Conservation (phyloP, 2,329 filamentous ascomycete genomes). For the Calonectria fujianensis region DNA sequence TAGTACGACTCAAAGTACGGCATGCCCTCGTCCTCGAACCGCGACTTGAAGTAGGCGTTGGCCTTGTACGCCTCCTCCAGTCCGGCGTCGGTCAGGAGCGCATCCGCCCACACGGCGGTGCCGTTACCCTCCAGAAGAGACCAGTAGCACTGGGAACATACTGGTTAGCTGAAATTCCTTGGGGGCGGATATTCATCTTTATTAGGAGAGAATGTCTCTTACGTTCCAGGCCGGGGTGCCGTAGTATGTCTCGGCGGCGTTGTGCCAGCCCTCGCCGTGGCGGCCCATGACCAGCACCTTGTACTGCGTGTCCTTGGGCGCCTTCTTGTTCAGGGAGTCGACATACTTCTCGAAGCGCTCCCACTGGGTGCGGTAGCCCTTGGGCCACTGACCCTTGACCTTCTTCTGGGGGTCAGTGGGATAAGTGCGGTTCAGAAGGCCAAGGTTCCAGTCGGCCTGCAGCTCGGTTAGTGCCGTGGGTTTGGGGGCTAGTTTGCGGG, state of each 20-base stretch:
- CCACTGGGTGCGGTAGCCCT: constrained; percentile 75
- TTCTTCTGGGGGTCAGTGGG: constrained; percentile 69
- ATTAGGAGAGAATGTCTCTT: constrained; percentile 52
- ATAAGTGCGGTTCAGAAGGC: constrained; percentile 78
- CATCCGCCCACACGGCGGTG: constrained; percentile 78
- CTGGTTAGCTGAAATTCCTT: no score
- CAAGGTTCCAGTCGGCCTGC: constrained; percentile 78
- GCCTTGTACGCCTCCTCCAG: constrained; percentile 74
- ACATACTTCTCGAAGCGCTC: constrained; percentile 78
- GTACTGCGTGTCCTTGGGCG: constrained; percentile 71
- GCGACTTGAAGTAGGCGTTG: constrained; percentile 74
- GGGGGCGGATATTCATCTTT: background rate
- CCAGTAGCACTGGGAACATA: constrained; percentile 75
- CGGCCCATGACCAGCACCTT: constrained; percentile 81
- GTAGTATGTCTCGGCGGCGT: constrained; percentile 78
- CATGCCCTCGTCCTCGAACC: constrained; percentile 72
- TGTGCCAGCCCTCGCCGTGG: constrained; percentile 81
- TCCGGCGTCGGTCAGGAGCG: constrained; percentile 76
- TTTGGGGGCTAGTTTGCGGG: constrained; percentile 27
- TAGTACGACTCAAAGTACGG: constrained; percentile 79
- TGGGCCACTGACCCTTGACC: constrained; percentile 42
- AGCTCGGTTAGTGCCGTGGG: background rate
- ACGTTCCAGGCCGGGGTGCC: constrained; percentile 82
- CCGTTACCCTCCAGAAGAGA: constrained; percentile 77
- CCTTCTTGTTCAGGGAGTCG: constrained; percentile 68